These are phyloP conservation scores for Picochlorum sp. DNA, from an alignment of 139 green algal genomes.

Conservation along the genomic window DNA sequence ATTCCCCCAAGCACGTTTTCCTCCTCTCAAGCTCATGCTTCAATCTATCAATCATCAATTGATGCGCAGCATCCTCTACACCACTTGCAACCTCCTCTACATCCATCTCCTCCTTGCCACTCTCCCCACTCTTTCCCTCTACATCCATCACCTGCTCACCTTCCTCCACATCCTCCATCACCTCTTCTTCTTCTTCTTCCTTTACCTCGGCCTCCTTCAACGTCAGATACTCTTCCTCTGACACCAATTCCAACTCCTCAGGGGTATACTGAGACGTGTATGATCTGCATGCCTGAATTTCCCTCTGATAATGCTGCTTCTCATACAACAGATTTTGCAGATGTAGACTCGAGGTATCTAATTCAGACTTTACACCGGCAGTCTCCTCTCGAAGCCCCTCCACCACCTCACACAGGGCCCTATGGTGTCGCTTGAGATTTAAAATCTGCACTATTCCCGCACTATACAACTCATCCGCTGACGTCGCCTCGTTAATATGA, in stretches of 20 bases:
- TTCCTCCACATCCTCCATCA: not conserved
- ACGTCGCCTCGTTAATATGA: not conserved
- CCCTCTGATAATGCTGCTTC: conserved; percentile 62
- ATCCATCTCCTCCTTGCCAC: not conserved
- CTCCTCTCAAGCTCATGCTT: conserved; percentile 21
- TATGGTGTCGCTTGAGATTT: conserved; percentile 15
- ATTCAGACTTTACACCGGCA: conserved; percentile 31
- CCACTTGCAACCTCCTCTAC: not conserved
- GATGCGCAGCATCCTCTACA: conserved; percentile 12
- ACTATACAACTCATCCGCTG: not conserved
- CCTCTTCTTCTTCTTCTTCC: not conserved
- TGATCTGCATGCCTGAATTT: conserved; percentile 51
- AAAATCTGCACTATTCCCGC: conserved; percentile 12
- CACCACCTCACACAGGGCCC: conserved; percentile 18
- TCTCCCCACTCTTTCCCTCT: not conserved
- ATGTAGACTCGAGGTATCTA: conserved; percentile 45
- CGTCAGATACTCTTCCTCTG: conserved; percentile 37
- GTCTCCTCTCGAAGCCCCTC: conserved; percentile 50
- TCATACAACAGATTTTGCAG: conserved; percentile 69
- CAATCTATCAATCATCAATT: conserved; percentile 29
- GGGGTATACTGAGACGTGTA: conserved; percentile 44
- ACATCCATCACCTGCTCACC: not conserved
- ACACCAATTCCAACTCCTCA: conserved; percentile 41
- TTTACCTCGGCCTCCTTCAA: not conserved
- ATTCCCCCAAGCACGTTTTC: conserved; percentile 14